phyloP scores from a whole-genome alignment of 176 grass and related monocot genomes.

The Zea luxurians region DNA sequence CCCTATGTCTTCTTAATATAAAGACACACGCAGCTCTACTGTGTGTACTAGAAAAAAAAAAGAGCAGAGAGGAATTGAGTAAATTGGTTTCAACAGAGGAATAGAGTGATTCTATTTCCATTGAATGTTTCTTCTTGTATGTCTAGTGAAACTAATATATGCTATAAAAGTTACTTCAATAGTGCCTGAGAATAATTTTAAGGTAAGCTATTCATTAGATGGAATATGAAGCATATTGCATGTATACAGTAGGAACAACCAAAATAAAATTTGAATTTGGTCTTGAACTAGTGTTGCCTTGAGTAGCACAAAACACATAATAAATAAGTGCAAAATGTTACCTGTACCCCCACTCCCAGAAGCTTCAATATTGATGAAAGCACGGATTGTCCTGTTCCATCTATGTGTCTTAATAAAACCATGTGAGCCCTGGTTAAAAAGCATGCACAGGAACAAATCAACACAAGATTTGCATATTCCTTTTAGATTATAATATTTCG shows the following conservation, averaged over 20 bases:
- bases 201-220: conserved; percentile 11
- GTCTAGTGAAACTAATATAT: conserved; percentile 20
- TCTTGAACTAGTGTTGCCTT: conserved; percentile 3
- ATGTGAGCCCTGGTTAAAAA: conserved; percentile 79
- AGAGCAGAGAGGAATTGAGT: no score
- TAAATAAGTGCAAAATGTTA: conserved; percentile 41
- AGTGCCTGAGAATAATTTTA: conserved; percentile 6
- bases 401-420: conserved; percentile 92
- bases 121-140: not conserved
- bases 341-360: conserved; percentile 91
- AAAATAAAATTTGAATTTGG: conserved; percentile 17
- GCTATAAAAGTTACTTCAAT: conserved; percentile 22
- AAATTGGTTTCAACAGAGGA: not conserved
- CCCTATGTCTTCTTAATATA: no score
- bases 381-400: conserved; percentile 79
- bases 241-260: conserved; percentile 21
- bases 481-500: not conserved
- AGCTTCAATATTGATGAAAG: conserved; percentile 98
- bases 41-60: no score
- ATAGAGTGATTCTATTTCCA: not conserved
- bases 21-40: no score
- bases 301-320: conserved; percentile 30
- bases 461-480: not conserved
- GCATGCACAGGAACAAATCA: not conserved
- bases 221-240: conserved; percentile 9